A percentile compares a stretch with the other conserved stretches of the same genome.
Conservation (phyloP, 169 alveolate species). For the Plasmodium gonderi region DNA sequence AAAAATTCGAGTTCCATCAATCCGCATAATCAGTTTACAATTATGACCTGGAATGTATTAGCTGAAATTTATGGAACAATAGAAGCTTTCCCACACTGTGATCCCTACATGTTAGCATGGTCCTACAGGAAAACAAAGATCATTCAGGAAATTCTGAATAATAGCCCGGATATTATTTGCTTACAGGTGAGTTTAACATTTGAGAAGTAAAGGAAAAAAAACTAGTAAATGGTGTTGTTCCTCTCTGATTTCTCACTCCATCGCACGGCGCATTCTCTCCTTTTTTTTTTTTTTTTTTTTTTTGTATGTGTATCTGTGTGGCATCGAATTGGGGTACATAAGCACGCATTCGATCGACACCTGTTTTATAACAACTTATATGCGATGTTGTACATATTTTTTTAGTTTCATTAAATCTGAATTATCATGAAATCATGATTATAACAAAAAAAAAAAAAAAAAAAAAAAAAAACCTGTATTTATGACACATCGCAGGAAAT, state of each 20-base stretch:
- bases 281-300: background rate
- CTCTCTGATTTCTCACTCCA: background rate
- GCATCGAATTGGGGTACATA: too few relatives aligned
- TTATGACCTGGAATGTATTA: slow-evolving; percentile 83
- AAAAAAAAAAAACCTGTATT: too few relatives aligned
- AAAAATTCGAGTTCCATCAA: slow-evolving; percentile 9
- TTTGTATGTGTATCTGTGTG: too few relatives aligned
- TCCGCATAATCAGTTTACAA: slow-evolving; percentile 75
- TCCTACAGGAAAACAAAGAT: slow-evolving; percentile 84
- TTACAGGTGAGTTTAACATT: slow-evolving; percentile 55
- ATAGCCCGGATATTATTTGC: slow-evolving; percentile 85
- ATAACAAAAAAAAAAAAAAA: too few relatives aligned
- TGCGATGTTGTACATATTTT: too few relatives aligned
- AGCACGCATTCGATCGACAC: too few relatives aligned
- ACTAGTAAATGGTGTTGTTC: too few relatives aligned
- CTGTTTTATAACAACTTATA: too few relatives aligned
- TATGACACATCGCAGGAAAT: slow-evolving; percentile 80
- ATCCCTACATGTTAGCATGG: slow-evolving; percentile 87
- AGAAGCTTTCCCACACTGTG: slow-evolving; percentile 87
- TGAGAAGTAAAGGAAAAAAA: too few relatives aligned
- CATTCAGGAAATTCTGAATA: slow-evolving; percentile 81
- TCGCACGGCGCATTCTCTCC: background rate
- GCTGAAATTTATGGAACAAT: slow-evolving; percentile 88
- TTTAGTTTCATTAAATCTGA: too few relatives aligned
- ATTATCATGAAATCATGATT: too few relatives aligned